Conservation (phyloP, 257 asterid genomes). For the Solanum pennellii region DNA sequence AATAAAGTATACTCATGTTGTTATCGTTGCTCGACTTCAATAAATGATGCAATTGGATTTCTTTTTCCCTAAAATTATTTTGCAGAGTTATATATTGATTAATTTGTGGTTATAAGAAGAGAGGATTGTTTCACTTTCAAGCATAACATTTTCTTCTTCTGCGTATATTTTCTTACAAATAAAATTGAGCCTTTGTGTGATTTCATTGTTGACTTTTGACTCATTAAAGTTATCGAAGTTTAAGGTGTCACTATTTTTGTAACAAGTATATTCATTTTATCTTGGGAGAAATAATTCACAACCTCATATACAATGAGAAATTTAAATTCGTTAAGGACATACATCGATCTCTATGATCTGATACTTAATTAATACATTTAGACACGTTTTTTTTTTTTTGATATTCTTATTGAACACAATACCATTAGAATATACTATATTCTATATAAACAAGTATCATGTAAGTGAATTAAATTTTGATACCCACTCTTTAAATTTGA, state of each 20-base stretch:
- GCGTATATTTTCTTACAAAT: neutral
- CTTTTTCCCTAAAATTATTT: neutral
- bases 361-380: too few relatives aligned
- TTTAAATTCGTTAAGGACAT: neutral
- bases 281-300: neutral
- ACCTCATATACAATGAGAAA: neutral
- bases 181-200: too few relatives aligned
- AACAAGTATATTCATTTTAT: neutral
- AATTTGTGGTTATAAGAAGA: neutral
- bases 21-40: too few relatives aligned
- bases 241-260: neutral
- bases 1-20: too few relatives aligned
- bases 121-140: neutral
- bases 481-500: neutral
- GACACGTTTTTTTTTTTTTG: too few relatives aligned
- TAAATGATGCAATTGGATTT: too few relatives aligned
- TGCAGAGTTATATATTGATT: too few relatives aligned
- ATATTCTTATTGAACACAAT: too few relatives aligned
- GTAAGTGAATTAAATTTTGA: neutral
- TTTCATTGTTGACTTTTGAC: neutral
- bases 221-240: too few relatives aligned
- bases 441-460: too few relatives aligned
- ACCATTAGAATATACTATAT: too few relatives aligned
- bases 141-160: neutral
- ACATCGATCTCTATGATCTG: too few relatives aligned